Conservation (phyloP, 495 filamentous ascomycete genomes). For the Rostrohypoxylon terebratum region DNA sequence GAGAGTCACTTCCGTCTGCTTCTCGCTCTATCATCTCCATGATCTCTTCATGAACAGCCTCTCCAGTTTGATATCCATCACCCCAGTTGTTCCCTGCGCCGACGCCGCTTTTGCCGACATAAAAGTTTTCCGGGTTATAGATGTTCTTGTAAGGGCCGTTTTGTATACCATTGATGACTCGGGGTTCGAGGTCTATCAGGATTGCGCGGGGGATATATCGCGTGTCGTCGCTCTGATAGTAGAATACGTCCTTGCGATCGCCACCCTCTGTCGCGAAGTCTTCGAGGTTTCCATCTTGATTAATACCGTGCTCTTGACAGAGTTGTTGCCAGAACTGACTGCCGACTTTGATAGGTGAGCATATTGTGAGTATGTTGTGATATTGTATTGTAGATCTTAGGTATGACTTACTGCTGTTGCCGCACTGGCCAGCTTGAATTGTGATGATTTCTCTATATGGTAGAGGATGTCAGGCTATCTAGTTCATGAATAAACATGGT, state of each 20-base stretch:
- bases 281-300: constrained; percentile 94
- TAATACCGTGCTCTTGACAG: constrained; percentile 97
- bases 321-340: constrained; percentile 98
- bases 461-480: constrained; percentile 26
- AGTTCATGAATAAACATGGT: background rate
- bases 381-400: background rate
- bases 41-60: constrained; percentile 93
- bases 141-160: constrained; percentile 95
- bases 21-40: constrained; percentile 99
- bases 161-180: constrained; percentile 93
- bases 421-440: constrained; percentile 98
- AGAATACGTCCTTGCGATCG: constrained; percentile 98
- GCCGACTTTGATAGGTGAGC: constrained; percentile 70
- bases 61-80: constrained; percentile 91
- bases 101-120: constrained; percentile 87
- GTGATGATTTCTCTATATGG: constrained; percentile 95
- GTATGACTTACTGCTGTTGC: constrained; percentile 88
- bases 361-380: background rate
- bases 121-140: constrained; percentile 99
- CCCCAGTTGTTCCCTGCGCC: constrained; percentile 99
- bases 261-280: constrained; percentile 96
- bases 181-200: constrained; percentile 91
- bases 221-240: constrained; percentile 98
- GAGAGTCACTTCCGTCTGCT: constrained; percentile 95
- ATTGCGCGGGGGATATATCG: constrained; percentile 98